Conservation (phyloP, 2,329 filamentous ascomycete genomes). For the Amauroascus niger region DNA sequence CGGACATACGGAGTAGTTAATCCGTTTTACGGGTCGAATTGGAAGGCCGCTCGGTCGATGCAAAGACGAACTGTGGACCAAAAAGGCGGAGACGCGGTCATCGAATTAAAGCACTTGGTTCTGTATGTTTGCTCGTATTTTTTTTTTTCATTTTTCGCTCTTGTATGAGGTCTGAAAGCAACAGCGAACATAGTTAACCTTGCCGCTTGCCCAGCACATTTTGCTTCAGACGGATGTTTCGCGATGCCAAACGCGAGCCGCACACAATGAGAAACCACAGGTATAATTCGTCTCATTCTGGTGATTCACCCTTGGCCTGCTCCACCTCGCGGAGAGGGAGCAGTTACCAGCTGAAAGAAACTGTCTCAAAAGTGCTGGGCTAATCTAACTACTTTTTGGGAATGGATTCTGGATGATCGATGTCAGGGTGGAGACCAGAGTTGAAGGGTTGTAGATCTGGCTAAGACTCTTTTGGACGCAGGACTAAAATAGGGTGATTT, state of each 20-base stretch:
- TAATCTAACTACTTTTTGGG: neutral
- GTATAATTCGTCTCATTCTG: neutral
- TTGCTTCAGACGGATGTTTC: neutral
- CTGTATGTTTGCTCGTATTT: neutral
- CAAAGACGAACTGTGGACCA: too few relatives aligned
- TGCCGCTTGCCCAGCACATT: neutral
- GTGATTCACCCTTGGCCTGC: neutral
- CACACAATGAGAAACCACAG: neutral
- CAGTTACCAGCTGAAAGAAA: neutral
- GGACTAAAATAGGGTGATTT: conserved; percentile 8
- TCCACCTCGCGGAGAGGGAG: neutral
- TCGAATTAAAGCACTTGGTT: neutral
- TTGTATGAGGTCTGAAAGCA: neutral
- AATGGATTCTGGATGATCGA: neutral
- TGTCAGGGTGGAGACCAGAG: conserved; percentile 6
- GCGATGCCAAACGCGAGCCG: neutral
- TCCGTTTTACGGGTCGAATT: neutral
- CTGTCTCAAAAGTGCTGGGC: neutral
- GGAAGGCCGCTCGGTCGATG: neutral
- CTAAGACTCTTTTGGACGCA: conserved; percentile 8
- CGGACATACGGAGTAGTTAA: neutral
- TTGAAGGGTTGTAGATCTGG: conserved; percentile 4
- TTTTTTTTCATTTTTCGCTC: neutral
- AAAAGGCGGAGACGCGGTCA: neutral
- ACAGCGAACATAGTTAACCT: neutral